Conservation (phyloP, 176 grass and related monocot genomes). For the Puccinellia tenuiflora region DNA sequence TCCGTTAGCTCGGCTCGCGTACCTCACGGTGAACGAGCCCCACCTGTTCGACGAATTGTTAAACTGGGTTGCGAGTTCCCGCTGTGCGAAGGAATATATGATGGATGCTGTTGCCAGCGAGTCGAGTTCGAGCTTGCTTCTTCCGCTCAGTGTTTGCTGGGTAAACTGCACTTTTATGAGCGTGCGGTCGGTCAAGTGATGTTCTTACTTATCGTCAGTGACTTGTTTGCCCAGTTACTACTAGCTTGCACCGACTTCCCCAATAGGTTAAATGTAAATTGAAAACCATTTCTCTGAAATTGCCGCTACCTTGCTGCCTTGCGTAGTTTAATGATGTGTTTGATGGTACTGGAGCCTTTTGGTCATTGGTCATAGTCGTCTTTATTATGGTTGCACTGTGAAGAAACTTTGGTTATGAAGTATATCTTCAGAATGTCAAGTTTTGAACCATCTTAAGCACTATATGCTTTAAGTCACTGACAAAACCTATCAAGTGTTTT, state of each 20-base stretch:
- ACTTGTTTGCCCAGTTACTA: not conserved
- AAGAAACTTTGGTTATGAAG: not conserved
- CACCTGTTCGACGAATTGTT: constrained; percentile 33
- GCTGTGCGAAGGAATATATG: not conserved
- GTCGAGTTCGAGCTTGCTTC: not conserved
- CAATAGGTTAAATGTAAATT: not conserved
- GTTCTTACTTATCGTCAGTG: not conserved
- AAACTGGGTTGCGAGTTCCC: not conserved
- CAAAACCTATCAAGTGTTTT: not conserved
- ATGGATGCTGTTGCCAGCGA: not conserved
- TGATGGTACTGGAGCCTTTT: not conserved
- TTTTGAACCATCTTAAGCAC: not conserved
- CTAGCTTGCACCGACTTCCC: not conserved
- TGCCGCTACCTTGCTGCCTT: no score
- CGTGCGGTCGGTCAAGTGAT: not conserved
- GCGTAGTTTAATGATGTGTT: not conserved
- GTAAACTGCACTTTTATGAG: not conserved
- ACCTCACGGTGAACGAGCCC: not conserved
- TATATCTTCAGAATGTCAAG: not conserved
- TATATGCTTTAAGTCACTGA: not conserved
- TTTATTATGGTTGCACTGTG: not conserved
- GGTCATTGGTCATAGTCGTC: not conserved
- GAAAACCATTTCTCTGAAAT: not conserved
- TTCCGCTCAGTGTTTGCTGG: not conserved
- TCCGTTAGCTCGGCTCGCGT: not conserved